These are phyloP conservation scores for Actinomortierella wolfii DNA, from an alignment of 371 early-diverging fungal species.

Conservation along the genomic window DNA sequence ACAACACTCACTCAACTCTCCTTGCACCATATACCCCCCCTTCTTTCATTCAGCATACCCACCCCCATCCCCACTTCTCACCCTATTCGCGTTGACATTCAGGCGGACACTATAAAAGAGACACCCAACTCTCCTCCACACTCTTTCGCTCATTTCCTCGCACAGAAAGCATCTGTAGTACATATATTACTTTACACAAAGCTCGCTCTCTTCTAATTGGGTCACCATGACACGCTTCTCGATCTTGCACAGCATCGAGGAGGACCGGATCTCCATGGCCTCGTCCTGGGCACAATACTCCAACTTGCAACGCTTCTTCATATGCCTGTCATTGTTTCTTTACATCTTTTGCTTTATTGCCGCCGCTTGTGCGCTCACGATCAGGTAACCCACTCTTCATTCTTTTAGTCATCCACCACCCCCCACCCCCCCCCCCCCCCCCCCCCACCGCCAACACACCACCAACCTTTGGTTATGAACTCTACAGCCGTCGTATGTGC, in stretches of 20 bases:
- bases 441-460: no score
- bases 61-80: neutral
- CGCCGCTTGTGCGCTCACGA: slow-evolving; percentile 30
- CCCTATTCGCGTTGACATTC: no score
- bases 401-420: no score
- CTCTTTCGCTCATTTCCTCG: no score
- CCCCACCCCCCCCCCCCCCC: no score
- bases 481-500: no score
- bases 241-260: no score
- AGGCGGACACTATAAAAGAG: no score
- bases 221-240: neutral
- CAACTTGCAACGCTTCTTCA: slow-evolving; percentile 35
- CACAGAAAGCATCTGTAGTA: no score
- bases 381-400: slow-evolving; percentile 23
- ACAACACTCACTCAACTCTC: neutral
- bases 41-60: neutral
- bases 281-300: slow-evolving; percentile 40
- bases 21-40: neutral
- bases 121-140: no score
- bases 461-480: no score
- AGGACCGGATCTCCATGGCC: slow-evolving; percentile 10
- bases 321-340: slow-evolving; percentile 37
- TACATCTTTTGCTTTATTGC: slow-evolving; percentile 42
- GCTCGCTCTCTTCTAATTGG: neutral
- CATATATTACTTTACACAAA: no score